phyloP scores from a whole-genome alignment of 768 basidiomycete genomes.

The Panaeolus papilionaceus region DNA sequence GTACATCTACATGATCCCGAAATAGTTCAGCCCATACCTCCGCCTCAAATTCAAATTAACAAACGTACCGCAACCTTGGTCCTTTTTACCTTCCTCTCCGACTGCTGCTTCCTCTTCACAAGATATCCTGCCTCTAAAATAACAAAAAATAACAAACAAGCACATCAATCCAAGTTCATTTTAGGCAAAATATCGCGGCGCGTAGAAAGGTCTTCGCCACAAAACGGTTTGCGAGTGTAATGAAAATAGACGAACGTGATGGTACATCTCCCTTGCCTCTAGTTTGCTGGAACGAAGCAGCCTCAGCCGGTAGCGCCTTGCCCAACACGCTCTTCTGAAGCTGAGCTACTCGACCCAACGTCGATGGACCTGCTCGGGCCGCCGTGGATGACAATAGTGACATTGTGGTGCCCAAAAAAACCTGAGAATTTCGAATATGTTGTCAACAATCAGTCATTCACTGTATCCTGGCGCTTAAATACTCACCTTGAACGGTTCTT shows the following conservation, averaged over 20 bases:
- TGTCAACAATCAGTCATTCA: background rate
- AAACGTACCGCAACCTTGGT: constrained; percentile 15
- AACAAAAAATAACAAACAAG: background rate
- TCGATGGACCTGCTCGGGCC: constrained; percentile 1
- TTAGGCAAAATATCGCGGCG: background rate
- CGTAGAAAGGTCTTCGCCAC: background rate
- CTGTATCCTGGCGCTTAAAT: background rate
- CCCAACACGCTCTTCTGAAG: background rate
- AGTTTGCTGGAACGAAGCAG: background rate
- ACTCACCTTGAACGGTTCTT: background rate
- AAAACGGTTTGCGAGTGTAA: background rate
- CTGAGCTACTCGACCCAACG: background rate
- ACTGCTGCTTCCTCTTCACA: constrained; percentile 16
- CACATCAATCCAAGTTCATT: background rate
- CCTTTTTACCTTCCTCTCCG: constrained; percentile 16
- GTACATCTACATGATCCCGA: constrained; percentile 15
- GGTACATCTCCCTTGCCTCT: constrained; percentile 4
- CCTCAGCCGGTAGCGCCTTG: background rate
- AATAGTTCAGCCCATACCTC: background rate
- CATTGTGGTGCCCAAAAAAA: background rate
- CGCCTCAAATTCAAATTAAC: background rate
- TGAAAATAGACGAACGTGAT: constrained; percentile 6
- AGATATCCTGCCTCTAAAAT: constrained; percentile 21
- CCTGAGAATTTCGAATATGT: background rate
- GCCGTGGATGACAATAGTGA: constrained; percentile 10